Evolutionary conservation across 106 monocot genomes (phyloP).

Genomic region (Dioscorea dumetorum): DNA sequence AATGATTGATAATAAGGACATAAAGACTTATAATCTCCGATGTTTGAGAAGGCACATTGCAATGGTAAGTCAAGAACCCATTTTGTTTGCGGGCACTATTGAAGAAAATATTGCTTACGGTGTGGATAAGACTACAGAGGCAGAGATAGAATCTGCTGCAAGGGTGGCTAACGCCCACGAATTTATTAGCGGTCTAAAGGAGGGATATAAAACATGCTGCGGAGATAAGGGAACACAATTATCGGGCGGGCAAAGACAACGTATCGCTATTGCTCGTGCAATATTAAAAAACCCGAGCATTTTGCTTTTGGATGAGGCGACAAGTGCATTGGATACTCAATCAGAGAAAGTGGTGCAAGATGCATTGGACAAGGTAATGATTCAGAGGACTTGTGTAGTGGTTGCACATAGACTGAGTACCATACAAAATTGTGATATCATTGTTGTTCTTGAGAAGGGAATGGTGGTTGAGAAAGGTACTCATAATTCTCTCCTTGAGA

Average conservation of each 20-base stretch:
- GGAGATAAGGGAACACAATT: conserved; percentile 1
- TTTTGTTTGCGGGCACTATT: too few species aligned
- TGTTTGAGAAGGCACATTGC: too few species aligned
- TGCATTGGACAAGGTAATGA: conserved; percentile 5
- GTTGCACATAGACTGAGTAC: neutral
- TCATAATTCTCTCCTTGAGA: neutral
- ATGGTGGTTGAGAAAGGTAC: conserved; percentile 6
- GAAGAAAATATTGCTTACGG: too few species aligned
- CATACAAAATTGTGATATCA: neutral
- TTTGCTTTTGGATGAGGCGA: conserved; percentile 7
- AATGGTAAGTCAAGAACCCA: too few species aligned
- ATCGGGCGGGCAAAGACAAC: conserved; percentile 6
- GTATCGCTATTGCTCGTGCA: conserved; percentile 6
- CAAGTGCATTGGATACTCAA: conserved; percentile 2
- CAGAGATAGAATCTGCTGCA: neutral
- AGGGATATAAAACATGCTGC: neutral
- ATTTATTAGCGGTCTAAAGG: neutral
- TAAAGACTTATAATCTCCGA: too few species aligned
- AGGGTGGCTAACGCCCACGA: conserved; percentile 5
- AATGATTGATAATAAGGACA: too few species aligned
- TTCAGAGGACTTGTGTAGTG: conserved; percentile 3
- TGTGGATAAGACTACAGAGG: too few species aligned
- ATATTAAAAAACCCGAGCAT: conserved; percentile 8
- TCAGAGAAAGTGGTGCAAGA: conserved; percentile 9
- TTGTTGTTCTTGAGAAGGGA: conserved; percentile 7